Evolutionary conservation across 257 asterid species (phyloP), one percentile per base, ranked within the genome.

Genomic region (Mitragyna speciosa): DNA sequence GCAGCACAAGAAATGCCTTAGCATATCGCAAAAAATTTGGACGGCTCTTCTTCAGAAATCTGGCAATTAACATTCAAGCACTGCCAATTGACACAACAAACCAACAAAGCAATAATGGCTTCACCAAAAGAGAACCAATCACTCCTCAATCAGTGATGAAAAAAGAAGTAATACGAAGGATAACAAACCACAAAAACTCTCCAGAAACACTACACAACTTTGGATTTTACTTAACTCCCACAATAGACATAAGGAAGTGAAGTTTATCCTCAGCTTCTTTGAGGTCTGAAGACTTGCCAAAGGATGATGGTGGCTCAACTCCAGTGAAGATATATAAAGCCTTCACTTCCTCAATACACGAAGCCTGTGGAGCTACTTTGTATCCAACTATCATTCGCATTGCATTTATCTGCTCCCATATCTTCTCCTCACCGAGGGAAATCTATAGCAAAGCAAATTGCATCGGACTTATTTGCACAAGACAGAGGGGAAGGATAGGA

Each of bases 301-400:
- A 82, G 0, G 85, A 51, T 0, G 90, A 70, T 6, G 97, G 97
- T 0, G 94, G 96, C 76, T 91, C 94, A 2, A 94, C 91, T 71
- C 98, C 98, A 0, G 94, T 88, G 78, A 90, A 92, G 26, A 89
- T 22, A 66, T 91, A 94, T 78, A 94, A 72, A 0, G 92, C 94
- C 81, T 88, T 90, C 14, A 91, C 79, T 76, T 94, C 98, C 64
- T 91, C 92, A 0, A 79, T 59, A 75, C 79, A 83, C 0, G 92
- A 87, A 36, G 82, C 26, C 17, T 82, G 83, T 33, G 73, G 84
- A 12, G 89, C 82, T 7, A 86, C 87, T 80, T 82, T 84, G 83
- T 89, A 88, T 36, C 98, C 98, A 28, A 91, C 86, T 78, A 94
- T 89, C 5, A 52, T 85, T 79, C 96, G 79, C 65, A 91, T 58